Evolutionary conservation across 176 grass and related monocot genomes (phyloP), one percentile per base, ranked within the genome.

Genomic region (Triticum dicoccoides): DNA sequence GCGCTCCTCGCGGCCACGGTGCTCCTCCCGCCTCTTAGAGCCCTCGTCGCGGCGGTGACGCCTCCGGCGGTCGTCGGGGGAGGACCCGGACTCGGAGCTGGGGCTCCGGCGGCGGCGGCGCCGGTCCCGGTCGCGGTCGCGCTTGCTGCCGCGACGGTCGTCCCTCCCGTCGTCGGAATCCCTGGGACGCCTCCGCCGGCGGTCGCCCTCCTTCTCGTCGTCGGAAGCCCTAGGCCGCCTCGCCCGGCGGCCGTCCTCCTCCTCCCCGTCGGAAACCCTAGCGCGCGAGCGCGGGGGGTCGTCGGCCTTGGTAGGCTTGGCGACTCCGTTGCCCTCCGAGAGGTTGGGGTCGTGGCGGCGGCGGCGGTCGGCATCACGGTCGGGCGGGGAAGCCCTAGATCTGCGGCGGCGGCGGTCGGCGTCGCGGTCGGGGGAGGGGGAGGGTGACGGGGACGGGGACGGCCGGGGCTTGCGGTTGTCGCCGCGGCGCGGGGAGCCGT

Each of bases 171-270:
- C 89, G 80, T 68, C 85, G 11, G 86, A 84, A 79, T 75, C 85
- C 69, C 65, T 78, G 65, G 79, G n/a, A 7, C 58, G 79, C 82
- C 65, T 79, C 67, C 45, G 39, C 42, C 73, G 44, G 35, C 82
- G 45, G 65, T 35, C 78, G 6, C 30, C 70, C 1, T 79, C 85
- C 58, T 90, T 61, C 14, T 93, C 88, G 59, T 82, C 89, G 76
- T 75, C 85, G 6, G 88, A 84, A 87, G 82, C 84, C 76, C 70
- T 71, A 80, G 66, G 52, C 17, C 64, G 82, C 77, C 65, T 78
- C 73, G 32, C 39, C 41, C 73, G 44, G 54, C 85, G 34, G 77
- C 51, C 71, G 0, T 37, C 38, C 0, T 78, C 85, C 54, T 78
- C 77, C 23, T 92, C 87, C 58, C n/a, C 84, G 15, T 86, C 65